A percentile compares a stretch with the other conserved stretches of the same genome.
Conservation (phyloP, 768 basidiomycete species). For the Strobilomyces echinocephalus region DNA sequence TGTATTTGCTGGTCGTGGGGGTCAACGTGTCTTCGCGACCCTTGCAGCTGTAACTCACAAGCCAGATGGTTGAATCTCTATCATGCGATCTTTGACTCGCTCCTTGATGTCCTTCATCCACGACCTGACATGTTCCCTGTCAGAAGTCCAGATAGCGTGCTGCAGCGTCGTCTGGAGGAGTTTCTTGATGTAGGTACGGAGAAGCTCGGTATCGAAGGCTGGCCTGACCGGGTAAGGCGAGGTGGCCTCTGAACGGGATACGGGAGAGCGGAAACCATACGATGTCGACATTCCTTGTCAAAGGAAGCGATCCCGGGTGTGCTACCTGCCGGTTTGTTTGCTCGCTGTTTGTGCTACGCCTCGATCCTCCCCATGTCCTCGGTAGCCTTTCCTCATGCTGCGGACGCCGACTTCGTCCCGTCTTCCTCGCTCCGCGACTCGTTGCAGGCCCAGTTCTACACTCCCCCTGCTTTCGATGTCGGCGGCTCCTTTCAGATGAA, state of each 20-base stretch:
- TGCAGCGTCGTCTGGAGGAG: slow-evolving; percentile 68
- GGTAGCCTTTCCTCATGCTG: slow-evolving; percentile 54
- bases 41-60: slow-evolving; percentile 53
- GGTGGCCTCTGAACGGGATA: slow-evolving; percentile 56
- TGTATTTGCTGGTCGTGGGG: slow-evolving; percentile 61
- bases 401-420: slow-evolving; percentile 34
- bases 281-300: slow-evolving; percentile 23
- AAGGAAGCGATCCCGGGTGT: not conserved
- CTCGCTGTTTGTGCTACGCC: slow-evolving; percentile 18
- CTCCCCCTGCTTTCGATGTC: slow-evolving; percentile 52
- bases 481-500: slow-evolving; percentile 74
- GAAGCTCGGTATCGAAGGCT: slow-evolving; percentile 65
- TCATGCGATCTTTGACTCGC: slow-evolving; percentile 80
- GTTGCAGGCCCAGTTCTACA: slow-evolving; percentile 46
- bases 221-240: slow-evolving; percentile 44
- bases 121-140: slow-evolving; percentile 61
- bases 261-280: slow-evolving; percentile 53
- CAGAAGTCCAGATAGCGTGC: slow-evolving; percentile 59
- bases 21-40: slow-evolving; percentile 13
- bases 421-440: slow-evolving; percentile 38
- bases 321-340: slow-evolving; percentile 22
- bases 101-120: slow-evolving; percentile 86
- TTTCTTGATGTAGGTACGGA: slow-evolving; percentile 79
- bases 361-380: slow-evolving; percentile 49
- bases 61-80: slow-evolving; percentile 74